These are phyloP conservation scores for Elaphomyces granulatus DNA, from an alignment of 495 filamentous ascomycete genomes.

Conservation along the genomic window DNA sequence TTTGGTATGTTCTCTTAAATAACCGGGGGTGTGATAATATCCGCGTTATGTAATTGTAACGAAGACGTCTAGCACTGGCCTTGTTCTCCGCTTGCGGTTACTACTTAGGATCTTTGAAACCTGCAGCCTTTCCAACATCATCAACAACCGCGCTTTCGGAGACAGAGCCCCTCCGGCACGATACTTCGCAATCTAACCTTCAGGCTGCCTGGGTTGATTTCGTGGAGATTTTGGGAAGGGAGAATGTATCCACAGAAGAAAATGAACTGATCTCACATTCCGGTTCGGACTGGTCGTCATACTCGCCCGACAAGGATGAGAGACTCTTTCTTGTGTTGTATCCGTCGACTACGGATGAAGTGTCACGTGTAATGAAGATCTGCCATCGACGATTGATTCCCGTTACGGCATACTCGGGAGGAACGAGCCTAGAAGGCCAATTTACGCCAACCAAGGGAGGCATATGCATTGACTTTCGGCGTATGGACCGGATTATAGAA, in stretches of 20 bases:
- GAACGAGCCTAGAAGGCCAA: slow-evolving; percentile 50
- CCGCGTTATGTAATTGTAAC: background rate
- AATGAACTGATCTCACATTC: slow-evolving; percentile 57
- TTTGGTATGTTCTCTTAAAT: slow-evolving; percentile 36
- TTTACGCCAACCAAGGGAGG: slow-evolving; percentile 47
- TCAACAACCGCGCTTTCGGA: slow-evolving; percentile 62
- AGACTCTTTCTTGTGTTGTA: slow-evolving; percentile 36
- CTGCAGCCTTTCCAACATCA: slow-evolving; percentile 40
- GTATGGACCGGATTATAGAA: slow-evolving; percentile 45
- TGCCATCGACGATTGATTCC: slow-evolving; percentile 46
- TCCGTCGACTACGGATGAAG: slow-evolving; percentile 39
- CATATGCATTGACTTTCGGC: slow-evolving; percentile 48
- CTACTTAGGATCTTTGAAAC: slow-evolving; percentile 50
- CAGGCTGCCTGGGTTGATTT: slow-evolving; percentile 94
- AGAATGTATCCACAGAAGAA: slow-evolving; percentile 65
- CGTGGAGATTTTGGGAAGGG: slow-evolving; percentile 63
- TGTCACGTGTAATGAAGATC: slow-evolving; percentile 47
- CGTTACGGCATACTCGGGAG: slow-evolving; percentile 48
- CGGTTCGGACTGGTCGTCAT: slow-evolving; percentile 80
- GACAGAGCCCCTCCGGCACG: slow-evolving; percentile 47
- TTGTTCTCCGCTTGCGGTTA: slow-evolving; percentile 51
- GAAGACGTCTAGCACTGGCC: slow-evolving; percentile 33
- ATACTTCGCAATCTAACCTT: slow-evolving; percentile 58
- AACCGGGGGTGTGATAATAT: background rate
- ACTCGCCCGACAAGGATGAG: slow-evolving; percentile 38